These are phyloP conservation scores for Penicillium longicatenatum DNA, from an alignment of 495 filamentous ascomycete genomes.

Conservation along the genomic window DNA sequence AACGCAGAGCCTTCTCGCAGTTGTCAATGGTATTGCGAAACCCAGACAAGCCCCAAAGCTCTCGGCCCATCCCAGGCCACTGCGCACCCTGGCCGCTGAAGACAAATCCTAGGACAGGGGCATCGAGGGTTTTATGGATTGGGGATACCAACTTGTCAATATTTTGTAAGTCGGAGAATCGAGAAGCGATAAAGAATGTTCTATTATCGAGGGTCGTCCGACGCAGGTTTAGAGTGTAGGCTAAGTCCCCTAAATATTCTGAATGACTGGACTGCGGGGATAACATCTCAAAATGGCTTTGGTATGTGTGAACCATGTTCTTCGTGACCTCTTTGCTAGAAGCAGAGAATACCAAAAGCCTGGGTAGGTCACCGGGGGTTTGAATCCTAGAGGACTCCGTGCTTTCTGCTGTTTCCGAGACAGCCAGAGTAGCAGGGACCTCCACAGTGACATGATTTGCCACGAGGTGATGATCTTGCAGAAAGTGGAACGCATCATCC, in stretches of 20 bases:
- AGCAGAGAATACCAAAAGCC: too few species aligned
- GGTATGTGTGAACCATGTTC: too few species aligned
- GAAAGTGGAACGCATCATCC: conserved; percentile 31
- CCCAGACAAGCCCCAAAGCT: conserved; percentile 27
- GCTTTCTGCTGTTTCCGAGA: conserved; percentile 4
- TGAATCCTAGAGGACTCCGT: neutral
- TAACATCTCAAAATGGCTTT: too few species aligned
- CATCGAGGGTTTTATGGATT: neutral
- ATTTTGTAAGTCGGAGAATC: too few species aligned
- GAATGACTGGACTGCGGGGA: too few species aligned
- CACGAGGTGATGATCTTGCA: conserved; percentile 5
- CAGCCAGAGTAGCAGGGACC: neutral
- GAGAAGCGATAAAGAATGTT: too few species aligned
- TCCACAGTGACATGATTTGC: conserved; percentile 20
- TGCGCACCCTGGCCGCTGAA: conserved; percentile 53
- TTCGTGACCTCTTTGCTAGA: too few species aligned
- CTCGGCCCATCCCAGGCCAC: conserved; percentile 36
- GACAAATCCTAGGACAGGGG: conserved; percentile 15
- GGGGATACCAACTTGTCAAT: conserved; percentile 5
- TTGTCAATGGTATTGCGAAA: neutral
- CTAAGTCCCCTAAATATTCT: too few species aligned
- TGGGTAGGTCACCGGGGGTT: too few species aligned
- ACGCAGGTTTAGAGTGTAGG: too few species aligned
- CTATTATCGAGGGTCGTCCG: too few species aligned
- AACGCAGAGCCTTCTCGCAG: neutral